Evolutionary conservation across 352 stramenopile genomes (phyloP), one percentile per base, ranked within the genome.

Genomic region (Pythium pyrilobum): DNA sequence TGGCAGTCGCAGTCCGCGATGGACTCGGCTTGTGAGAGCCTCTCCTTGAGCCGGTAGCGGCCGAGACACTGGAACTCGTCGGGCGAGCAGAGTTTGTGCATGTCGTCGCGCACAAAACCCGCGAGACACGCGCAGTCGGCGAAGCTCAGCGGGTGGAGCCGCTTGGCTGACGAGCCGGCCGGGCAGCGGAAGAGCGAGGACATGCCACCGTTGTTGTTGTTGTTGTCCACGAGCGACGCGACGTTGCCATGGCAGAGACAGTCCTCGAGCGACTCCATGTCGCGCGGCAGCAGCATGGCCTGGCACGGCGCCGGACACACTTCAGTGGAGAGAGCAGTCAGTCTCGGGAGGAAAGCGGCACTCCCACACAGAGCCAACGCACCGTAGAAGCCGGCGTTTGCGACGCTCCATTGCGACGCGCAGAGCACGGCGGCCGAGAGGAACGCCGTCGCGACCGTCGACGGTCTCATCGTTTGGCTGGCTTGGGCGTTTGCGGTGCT

Each of bases 241-340:
- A 36, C 23, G 24, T 62, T 41, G 18, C 52, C 65, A 18, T 71
- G 46, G 45, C 83, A 92, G 24, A 82, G 20, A 32, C 83, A 94
- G 56, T 94, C 77, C 32, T 88, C 72, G 33, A 85, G 66, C 41
- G 67, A 76, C 38, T 89, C 76, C 83, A 94, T 92, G 60, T 94
- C 83, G 34, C 76, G 74, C 33, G 83, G 81, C n/a, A 92, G 70
- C 27, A 92, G 50, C 75, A 83, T 88, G 47, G 83, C 80, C 20
- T 83, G 56, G 18, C 83, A 93, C 28, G 74, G 74, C 18, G 66
- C 39, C 15, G 81, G 81, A 40, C 83, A 94, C 31, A 77, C 72
- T 81, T 12, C 24, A 64, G 16, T 4, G 6, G 1, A 52, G 5
- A 43, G 11, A 41, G 39, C 11, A 52, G 16, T n/a, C n/a, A n/a